Conservation (phyloP, 768 basidiomycete genomes). For the Neoboletus brunneissimus region DNA sequence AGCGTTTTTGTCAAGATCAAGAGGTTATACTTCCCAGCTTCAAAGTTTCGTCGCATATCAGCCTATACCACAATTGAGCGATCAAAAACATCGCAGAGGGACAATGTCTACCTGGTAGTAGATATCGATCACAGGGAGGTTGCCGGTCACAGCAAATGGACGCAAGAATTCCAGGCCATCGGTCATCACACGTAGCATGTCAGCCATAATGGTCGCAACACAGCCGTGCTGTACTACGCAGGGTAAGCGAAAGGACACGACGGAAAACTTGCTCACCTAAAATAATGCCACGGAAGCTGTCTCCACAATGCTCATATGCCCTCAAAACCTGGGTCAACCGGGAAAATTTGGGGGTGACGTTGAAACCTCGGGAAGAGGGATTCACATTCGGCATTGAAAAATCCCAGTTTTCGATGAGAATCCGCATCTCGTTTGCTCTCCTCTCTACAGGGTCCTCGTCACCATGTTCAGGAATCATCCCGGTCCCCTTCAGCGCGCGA, state of each 20-base stretch:
- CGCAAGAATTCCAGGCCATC: constrained; percentile 54
- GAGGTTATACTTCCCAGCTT: constrained; percentile 57
- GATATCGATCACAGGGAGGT: constrained; percentile 32
- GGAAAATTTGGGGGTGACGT: constrained; percentile 66
- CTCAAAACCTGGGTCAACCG: constrained; percentile 58
- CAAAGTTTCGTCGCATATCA: constrained; percentile 49
- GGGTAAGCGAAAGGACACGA: constrained; percentile 34
- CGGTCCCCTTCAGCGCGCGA: constrained; percentile 42
- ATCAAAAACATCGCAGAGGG: neutral
- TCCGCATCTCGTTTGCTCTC: constrained; percentile 28
- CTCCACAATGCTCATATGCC: constrained; percentile 50
- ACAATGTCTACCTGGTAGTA: constrained; percentile 33
- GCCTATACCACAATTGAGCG: constrained; percentile 33
- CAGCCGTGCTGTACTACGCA: constrained; percentile 49
- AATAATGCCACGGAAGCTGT: constrained; percentile 63
- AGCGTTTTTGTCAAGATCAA: constrained; percentile 56
- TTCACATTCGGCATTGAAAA: constrained; percentile 65
- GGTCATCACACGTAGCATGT: constrained; percentile 53
- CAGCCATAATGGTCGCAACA: constrained; percentile 56
- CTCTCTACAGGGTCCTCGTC: constrained; percentile 32
- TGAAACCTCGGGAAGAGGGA: constrained; percentile 54
- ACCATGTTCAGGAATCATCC: constrained; percentile 33
- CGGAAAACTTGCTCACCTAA: constrained; percentile 47
- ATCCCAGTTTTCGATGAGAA: constrained; percentile 56
- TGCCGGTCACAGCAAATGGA: constrained; percentile 46